A percentile compares a stretch with the other conserved stretches of the same genome.
These are phyloP conservation scores for Chrysanthemum lavandulifolium DNA, from an alignment of 129 eudicot species.

Conservation along the genomic window DNA sequence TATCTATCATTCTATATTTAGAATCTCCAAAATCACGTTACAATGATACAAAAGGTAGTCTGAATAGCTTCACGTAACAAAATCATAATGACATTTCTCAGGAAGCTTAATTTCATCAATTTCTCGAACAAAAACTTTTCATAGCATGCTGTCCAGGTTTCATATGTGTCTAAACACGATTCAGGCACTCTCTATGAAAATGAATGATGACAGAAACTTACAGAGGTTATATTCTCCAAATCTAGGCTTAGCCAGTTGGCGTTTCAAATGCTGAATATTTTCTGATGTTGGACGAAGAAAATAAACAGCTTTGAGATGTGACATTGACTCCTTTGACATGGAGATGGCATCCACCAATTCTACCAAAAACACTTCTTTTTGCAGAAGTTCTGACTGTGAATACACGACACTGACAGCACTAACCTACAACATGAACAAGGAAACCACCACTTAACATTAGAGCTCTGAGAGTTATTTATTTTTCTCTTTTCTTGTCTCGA, in stretches of 20 bases:
- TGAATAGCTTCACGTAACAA: no score
- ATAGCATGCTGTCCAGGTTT: no score
- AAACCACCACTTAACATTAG: conserved; percentile 1
- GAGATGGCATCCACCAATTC: conserved; percentile 91
- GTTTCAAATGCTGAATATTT: conserved; percentile 75
- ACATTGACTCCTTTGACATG: conserved; percentile 94
- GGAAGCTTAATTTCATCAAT: no score
- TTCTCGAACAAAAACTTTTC: no score
- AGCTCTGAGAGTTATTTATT: background rate
- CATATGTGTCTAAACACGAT: no score
- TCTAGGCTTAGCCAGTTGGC: conserved; percentile 86
- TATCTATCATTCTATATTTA: no score
- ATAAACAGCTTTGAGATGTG: conserved; percentile 97
- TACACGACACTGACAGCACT: conserved; percentile 91
- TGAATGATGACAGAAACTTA: conserved; percentile 39
- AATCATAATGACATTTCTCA: no score
- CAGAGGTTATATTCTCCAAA: conserved; percentile 98
- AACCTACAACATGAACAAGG: conserved; percentile 55
- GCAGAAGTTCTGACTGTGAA: conserved; percentile 94
- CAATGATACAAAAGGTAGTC: no score
- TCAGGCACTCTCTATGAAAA: background rate
- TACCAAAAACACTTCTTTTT: conserved; percentile 96
- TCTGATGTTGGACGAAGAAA: conserved; percentile 85
- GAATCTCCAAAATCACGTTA: no score
- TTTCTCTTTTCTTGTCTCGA: background rate